These are phyloP conservation scores for Aspergillus panamensis DNA, from an alignment of 495 filamentous ascomycete species.

Conservation along the genomic window DNA sequence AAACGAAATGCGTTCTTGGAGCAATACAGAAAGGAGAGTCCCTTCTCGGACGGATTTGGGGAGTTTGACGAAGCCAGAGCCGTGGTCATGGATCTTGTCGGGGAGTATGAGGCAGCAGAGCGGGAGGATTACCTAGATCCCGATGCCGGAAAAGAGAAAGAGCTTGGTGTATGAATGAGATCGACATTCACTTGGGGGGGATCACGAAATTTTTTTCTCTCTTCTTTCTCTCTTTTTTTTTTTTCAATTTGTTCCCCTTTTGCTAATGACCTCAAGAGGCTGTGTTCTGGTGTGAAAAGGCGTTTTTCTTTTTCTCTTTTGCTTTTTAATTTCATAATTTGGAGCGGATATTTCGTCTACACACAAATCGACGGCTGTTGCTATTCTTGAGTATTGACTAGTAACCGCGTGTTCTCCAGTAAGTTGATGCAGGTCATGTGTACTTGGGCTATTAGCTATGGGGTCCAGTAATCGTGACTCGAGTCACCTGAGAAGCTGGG, in stretches of 20 bases:
- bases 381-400: not conserved
- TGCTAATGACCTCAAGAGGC: slow-evolving; percentile 17
- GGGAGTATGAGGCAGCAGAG: slow-evolving; percentile 95
- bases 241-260: slow-evolving; percentile 9
- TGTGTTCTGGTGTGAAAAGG: slow-evolving; percentile 21
- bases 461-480: too few relatives aligned
- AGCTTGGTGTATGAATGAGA: slow-evolving; percentile 30
- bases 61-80: slow-evolving; percentile 94
- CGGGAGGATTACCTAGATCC: slow-evolving; percentile 79
- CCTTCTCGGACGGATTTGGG: slow-evolving; percentile 83
- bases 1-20: slow-evolving; percentile 97
- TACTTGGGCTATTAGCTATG: not conserved
- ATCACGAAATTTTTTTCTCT: slow-evolving; percentile 10
- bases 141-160: slow-evolving; percentile 52
- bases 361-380: not conserved
- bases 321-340: slow-evolving; percentile 6
- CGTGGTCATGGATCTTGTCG: slow-evolving; percentile 82
- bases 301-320: slow-evolving; percentile 20
- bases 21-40: slow-evolving; percentile 88
- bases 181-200: too few relatives aligned
- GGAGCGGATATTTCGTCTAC: slow-evolving; percentile 8
- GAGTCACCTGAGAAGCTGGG: too few relatives aligned
- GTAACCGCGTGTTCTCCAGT: not conserved
- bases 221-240: slow-evolving; percentile 1
- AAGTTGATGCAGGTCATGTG: not conserved